These are phyloP conservation scores for Casuarina equisetifolia DNA, from an alignment of 306 rosid species.

Conservation along the genomic window DNA sequence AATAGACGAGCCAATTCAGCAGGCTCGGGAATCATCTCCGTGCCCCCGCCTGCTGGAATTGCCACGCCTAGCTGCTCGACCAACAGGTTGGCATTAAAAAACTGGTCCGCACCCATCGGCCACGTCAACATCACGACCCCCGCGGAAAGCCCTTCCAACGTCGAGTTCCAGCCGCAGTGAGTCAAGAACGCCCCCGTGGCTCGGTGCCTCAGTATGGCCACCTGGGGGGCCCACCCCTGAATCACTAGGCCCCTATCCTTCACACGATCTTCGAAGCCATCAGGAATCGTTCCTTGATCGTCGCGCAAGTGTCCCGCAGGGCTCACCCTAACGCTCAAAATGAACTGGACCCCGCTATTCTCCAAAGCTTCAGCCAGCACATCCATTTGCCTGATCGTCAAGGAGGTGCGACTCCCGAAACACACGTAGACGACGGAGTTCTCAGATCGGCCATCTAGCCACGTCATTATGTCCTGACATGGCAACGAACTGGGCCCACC, in stretches of 20 bases:
- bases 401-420: not conserved
- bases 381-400: not conserved
- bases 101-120: slow-evolving; percentile 57
- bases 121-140: slow-evolving; percentile 58
- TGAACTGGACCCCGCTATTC: not conserved
- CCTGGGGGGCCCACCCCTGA: slow-evolving; percentile 54
- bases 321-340: not conserved
- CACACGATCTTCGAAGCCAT: slow-evolving; percentile 32
- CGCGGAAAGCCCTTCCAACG: slow-evolving; percentile 34
- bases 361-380: not conserved
- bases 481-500: not conserved
- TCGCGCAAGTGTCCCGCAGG: slow-evolving; percentile 1
- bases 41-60: slow-evolving; percentile 36
- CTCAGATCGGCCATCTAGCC: not conserved
- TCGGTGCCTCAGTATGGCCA: slow-evolving; percentile 37
- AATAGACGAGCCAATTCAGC: slow-evolving; percentile 24
- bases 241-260: slow-evolving; percentile 32
- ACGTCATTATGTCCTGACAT: not conserved
- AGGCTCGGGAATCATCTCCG: slow-evolving; percentile 25
- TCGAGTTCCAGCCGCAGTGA: slow-evolving; percentile 65
- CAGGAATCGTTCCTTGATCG: not conserved
- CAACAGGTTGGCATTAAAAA: slow-evolving; percentile 35
- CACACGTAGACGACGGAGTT: not conserved
- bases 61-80: slow-evolving; percentile 40
- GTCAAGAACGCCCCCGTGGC: slow-evolving; percentile 48